A percentile compares a stretch with the other conserved stretches of the same genome.
These are phyloP conservation scores for Draba incana DNA, from an alignment of 345 rosid species.

Conservation along the genomic window DNA sequence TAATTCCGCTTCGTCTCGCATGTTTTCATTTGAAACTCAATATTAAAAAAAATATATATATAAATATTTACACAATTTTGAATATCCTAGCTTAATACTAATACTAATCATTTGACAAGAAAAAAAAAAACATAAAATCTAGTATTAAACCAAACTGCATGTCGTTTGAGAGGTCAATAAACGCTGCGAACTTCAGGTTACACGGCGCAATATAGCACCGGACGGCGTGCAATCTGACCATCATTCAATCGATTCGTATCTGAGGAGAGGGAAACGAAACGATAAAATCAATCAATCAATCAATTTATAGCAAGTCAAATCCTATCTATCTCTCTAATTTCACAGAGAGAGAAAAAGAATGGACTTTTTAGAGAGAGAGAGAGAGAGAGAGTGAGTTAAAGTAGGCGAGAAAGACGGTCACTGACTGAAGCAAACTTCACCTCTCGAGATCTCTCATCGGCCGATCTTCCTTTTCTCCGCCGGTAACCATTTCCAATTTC, in stretches of 20 bases:
- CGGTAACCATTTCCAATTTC: conserved; percentile 20
- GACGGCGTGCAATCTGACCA: conserved; percentile 36
- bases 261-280: conserved; percentile 39
- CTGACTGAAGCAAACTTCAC: conserved; percentile 28
- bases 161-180: conserved; percentile 19
- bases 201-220: background rate
- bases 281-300: background rate
- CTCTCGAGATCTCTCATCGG: conserved; percentile 34
- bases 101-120: background rate
- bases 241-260: conserved; percentile 31
- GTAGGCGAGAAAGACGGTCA: conserved; percentile 31
- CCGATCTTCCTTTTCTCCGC: conserved; percentile 27
- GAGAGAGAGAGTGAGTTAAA: background rate
- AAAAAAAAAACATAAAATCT: background rate
- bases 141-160: background rate
- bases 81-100: no score
- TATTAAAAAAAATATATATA: no score
- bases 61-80: no score
- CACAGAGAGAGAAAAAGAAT: conserved; percentile 6
- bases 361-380: conserved; percentile 9
- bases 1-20: no score
- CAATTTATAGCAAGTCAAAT: conserved; percentile 21
- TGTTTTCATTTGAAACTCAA: no score
- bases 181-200: conserved; percentile 10
- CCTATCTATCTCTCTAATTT: conserved; percentile 25